Percentiles rank a stretch among this genome's conserved stretches.
These are phyloP conservation scores for Saccharomycopsis malanga DNA, from an alignment of 805 yeast species.

Conservation along the genomic window DNA sequence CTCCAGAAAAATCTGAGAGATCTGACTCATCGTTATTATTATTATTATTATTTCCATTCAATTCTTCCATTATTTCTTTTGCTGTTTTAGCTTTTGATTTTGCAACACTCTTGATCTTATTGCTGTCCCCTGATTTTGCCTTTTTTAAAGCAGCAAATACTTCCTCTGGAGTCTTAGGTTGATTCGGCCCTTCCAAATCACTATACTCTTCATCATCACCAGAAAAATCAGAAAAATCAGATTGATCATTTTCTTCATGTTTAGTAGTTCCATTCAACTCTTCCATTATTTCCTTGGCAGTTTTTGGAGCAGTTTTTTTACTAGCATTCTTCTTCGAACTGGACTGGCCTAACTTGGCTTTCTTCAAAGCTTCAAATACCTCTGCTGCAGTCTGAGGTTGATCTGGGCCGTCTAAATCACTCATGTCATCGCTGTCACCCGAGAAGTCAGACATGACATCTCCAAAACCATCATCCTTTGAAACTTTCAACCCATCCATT, in stretches of 20 bases:
- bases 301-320: conserved; percentile 3
- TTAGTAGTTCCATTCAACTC: conserved; percentile 19
- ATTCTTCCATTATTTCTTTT: conserved; percentile 25
- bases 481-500: conserved; percentile 17
- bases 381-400: no score
- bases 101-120: not conserved
- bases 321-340: conserved; percentile 1
- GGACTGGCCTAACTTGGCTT: conserved; percentile 2
- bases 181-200: conserved; percentile 22
- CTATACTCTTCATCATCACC: conserved; percentile 25
- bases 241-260: not conserved
- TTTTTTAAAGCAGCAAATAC: conserved; percentile 40
- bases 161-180: conserved; percentile 34
- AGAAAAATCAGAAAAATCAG: conserved; percentile 28
- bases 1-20: conserved; percentile 28
- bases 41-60: conserved; percentile 23
- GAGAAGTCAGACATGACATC: no score
- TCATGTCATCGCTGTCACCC: no score
- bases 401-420: no score
- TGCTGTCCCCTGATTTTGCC: conserved; percentile 27
- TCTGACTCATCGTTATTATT: conserved; percentile 18
- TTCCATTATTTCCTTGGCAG: conserved; percentile 23
- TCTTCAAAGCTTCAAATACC: no score
- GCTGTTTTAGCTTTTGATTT: conserved; percentile 9
- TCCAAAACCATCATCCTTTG: conserved; percentile 2